A percentile compares a stretch with the other conserved stretches of the same genome.
Conservation (phyloP, 1,284 basidiomycete species). For the Puccinia polysora region DNA sequence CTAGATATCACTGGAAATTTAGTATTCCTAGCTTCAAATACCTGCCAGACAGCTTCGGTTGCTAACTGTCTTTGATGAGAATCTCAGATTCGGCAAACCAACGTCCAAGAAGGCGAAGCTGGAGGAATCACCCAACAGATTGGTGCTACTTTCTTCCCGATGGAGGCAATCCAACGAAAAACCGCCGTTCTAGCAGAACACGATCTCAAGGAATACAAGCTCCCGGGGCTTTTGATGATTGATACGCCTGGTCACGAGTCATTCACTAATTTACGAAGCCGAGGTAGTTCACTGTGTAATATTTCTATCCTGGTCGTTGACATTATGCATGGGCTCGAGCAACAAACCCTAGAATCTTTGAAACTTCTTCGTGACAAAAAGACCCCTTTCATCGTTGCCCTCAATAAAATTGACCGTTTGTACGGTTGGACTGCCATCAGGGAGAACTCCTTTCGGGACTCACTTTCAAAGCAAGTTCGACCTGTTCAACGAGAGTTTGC, state of each 20-base stretch:
- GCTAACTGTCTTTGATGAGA: neutral
- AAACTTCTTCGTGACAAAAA: conserved; percentile 87
- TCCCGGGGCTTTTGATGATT: conserved; percentile 92
- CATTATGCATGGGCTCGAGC: conserved; percentile 98
- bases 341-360: conserved; percentile 93
- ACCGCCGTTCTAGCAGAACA: conserved; percentile 85
- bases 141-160: conserved; percentile 99
- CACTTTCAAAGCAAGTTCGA: conserved; percentile 75
- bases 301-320: conserved; percentile 98
- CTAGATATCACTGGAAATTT: neutral
- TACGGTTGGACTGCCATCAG: conserved; percentile 91
- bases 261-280: conserved; percentile 92
- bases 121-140: conserved; percentile 99
- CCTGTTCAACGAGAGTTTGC: conserved; percentile 88
- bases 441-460: conserved; percentile 86
- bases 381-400: conserved; percentile 97
- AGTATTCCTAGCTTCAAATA: neutral
- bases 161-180: conserved; percentile 90
- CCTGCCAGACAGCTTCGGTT: neutral
- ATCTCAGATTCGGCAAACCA: conserved; percentile 86
- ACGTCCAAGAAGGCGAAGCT: conserved; percentile 98
- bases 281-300: conserved; percentile 96
- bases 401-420: conserved; percentile 99
- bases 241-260: conserved; percentile 99
- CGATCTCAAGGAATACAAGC: conserved; percentile 82